Percentiles rank a stretch among this genome's conserved stretches.
phyloP scores from a whole-genome alignment of 805 yeast genomes.

The Saccharomycopsis sp. region DNA sequence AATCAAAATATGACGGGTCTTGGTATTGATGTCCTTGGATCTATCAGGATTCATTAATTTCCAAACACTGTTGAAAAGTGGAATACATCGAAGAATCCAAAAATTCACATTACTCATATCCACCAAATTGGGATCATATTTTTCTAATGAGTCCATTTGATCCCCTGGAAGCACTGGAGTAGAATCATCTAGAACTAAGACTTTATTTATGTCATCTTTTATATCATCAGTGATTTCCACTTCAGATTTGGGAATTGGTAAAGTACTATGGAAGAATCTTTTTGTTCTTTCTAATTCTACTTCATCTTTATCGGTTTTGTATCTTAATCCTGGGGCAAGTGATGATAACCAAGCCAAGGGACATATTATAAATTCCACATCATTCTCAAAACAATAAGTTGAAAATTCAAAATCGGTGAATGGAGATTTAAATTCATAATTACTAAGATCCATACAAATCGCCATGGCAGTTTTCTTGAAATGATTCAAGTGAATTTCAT shows the following conservation, averaged over 20 bases:
- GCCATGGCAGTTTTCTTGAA: conserved; percentile 50
- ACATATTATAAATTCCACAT: conserved; percentile 48
- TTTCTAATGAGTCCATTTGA: not conserved
- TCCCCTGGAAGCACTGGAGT: too few species aligned
- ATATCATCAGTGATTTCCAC: not conserved
- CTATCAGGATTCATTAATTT: not conserved
- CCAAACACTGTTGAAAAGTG: conserved; percentile 35
- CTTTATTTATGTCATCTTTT: not conserved
- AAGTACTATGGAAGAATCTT: not conserved
- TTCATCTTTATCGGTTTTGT: not conserved
- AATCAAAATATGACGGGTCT: conserved; percentile 32
- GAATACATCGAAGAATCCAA: conserved; percentile 66
- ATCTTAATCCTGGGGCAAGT: conserved; percentile 26
- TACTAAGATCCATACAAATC: conserved; percentile 91
- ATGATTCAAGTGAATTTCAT: conserved; percentile 20
- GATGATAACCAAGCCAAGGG: conserved; percentile 84
- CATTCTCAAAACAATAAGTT: conserved; percentile 34
- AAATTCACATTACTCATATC: conserved; percentile 47
- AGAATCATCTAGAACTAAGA: too few species aligned
- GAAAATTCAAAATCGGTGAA: conserved; percentile 69
- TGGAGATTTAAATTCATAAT: conserved; percentile 74
- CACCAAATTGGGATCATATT: conserved; percentile 24
- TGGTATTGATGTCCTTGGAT: too few species aligned
- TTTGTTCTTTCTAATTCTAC: not conserved
- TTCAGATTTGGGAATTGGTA: too few species aligned